These are phyloP conservation scores for Blattamonas nauphoetae DNA, from an alignment of 78 protist genomes.

Conservation along the genomic window DNA sequence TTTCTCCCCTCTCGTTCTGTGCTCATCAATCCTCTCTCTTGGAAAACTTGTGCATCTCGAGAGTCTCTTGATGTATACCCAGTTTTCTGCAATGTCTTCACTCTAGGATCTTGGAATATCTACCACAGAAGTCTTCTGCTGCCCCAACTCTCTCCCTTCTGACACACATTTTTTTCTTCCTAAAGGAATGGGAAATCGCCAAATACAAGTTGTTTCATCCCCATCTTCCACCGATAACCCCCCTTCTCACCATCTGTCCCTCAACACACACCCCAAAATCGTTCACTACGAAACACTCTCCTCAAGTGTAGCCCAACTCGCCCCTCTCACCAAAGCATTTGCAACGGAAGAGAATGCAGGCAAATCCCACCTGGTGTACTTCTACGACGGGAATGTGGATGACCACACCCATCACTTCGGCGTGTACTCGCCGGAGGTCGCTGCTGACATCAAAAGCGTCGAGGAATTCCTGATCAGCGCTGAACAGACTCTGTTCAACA, in stretches of 20 bases:
- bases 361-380: no score
- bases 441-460: background rate
- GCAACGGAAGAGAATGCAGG: no score
- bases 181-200: background rate
- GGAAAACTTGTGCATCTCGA: background rate
- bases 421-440: background rate
- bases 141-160: background rate
- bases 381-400: no score
- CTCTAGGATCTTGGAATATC: background rate
- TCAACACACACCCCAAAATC: no score
- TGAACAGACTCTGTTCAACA: background rate
- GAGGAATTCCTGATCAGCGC: background rate
- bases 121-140: background rate
- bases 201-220: background rate
- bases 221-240: background rate
- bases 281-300: no score
- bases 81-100: background rate
- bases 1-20: background rate
- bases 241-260: background rate
- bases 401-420: background rate
- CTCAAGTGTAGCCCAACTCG: no score
- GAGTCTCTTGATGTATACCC: background rate
- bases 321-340: no score
- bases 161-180: background rate
- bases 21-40: background rate